Percentiles rank a stretch among this genome's conserved stretches.
Evolutionary conservation across 192 early-diverging fungal species (phyloP).

Genomic region (Coemansia sp.): DNA sequence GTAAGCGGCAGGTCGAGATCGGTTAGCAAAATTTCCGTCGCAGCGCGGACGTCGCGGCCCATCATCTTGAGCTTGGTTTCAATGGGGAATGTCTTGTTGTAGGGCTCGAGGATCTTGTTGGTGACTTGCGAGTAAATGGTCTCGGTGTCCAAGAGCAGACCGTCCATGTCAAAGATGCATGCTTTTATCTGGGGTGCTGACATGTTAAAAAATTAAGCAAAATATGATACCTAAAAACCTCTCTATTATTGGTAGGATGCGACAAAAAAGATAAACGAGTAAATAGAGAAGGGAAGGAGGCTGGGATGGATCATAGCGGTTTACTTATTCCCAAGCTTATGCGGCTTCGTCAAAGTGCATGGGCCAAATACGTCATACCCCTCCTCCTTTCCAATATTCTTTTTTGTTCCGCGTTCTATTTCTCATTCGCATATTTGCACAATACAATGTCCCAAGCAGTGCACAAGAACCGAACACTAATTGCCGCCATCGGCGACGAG

Average conservation of each 20-base stretch:
- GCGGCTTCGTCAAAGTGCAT: not conserved
- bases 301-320: not conserved
- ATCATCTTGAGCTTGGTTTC: slow-evolving; percentile 74
- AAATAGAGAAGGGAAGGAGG: not conserved
- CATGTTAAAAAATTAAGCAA: slow-evolving; percentile 8
- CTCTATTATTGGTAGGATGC: too few relatives aligned
- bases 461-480: slow-evolving; percentile 46
- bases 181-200: slow-evolving; percentile 53
- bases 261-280: not conserved
- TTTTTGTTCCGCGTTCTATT: not conserved
- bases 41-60: slow-evolving; percentile 59
- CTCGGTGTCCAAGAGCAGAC: slow-evolving; percentile 84
- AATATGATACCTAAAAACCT: too few relatives aligned
- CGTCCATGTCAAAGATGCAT: slow-evolving; percentile 84
- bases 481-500: slow-evolving; percentile 56
- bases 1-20: slow-evolving; percentile 71
- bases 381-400: not conserved
- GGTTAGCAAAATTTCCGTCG: slow-evolving; percentile 65
- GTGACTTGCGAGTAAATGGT: slow-evolving; percentile 86
- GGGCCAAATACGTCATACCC: not conserved
- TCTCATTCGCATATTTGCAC: not conserved
- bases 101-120: slow-evolving; percentile 75
- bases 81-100: slow-evolving; percentile 64
- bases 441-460: slow-evolving; percentile 24
- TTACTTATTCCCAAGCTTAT: not conserved